Evolutionary conservation across 805 yeast species (phyloP).

Genomic region (Naumovozyma baii): DNA sequence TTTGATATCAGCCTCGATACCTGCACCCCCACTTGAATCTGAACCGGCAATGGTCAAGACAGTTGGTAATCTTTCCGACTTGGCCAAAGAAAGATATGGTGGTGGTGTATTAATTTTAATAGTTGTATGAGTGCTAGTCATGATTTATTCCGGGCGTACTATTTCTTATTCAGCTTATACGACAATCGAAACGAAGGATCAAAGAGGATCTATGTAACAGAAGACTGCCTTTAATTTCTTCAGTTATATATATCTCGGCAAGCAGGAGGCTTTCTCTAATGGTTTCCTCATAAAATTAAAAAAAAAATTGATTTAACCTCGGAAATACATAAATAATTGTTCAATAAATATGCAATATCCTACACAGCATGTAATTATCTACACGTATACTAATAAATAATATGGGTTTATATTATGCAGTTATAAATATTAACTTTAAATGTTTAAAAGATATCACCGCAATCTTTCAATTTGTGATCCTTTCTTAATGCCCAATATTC

Average conservation of each 20-base stretch:
- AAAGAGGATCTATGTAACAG: no score
- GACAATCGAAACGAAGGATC: no score
- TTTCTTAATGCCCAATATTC: conserved; percentile 68
- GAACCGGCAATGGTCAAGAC: conserved; percentile 59
- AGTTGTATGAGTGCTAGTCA: conserved; percentile 4
- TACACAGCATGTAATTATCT: no score
- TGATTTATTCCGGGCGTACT: no score
- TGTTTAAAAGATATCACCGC: conserved; percentile 48
- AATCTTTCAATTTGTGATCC: conserved; percentile 38
- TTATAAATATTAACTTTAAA: no score
- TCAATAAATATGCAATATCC: no score
- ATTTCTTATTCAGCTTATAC: no score
- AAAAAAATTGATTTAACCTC: neutral
- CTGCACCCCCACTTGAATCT: conserved; percentile 86
- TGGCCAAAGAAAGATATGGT: conserved; percentile 20
- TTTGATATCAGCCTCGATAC: conserved; percentile 81
- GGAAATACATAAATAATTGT: neutral
- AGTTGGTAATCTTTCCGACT: conserved; percentile 29
- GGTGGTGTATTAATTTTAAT: conserved; percentile 24
- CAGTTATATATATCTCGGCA: neutral
- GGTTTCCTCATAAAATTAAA: neutral
- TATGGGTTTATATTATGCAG: neutral
- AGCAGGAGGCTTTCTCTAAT: neutral
- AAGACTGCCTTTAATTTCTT: neutral
- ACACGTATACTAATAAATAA: no score